Conservation (phyloP, 75 land plant genomes). For the Selaginella tamariscina region DNA sequence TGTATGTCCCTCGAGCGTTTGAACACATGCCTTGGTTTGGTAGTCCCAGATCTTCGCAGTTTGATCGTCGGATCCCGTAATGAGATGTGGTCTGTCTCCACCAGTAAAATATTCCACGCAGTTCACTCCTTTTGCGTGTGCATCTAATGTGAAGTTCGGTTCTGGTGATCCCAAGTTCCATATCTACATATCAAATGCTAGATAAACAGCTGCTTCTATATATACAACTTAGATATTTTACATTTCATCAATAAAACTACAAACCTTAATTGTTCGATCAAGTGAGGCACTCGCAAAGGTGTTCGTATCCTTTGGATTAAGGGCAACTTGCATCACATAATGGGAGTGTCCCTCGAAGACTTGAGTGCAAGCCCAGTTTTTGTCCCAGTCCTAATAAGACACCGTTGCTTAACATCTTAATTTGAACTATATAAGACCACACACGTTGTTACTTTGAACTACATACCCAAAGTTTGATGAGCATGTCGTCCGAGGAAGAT, state of each 20-base stretch:
- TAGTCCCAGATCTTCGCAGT: slow-evolving; percentile 96
- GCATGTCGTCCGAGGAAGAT: slow-evolving; percentile 97
- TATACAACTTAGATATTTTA: neutral
- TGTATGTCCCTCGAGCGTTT: slow-evolving; percentile 76
- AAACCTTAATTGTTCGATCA: slow-evolving; percentile 77
- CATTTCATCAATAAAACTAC: neutral
- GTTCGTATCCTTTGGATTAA: slow-evolving; percentile 86
- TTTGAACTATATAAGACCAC: too few species aligned
- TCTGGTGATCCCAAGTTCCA: slow-evolving; percentile 90
- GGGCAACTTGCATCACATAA: slow-evolving; percentile 96
- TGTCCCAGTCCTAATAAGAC: slow-evolving; percentile 99
- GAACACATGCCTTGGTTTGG: slow-evolving; percentile 76
- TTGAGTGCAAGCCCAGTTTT: slow-evolving; percentile 91
- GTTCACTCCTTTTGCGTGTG: slow-evolving; percentile 74
- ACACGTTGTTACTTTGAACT: too few species aligned
- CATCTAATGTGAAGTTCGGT: slow-evolving; percentile 82
- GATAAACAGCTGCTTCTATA: neutral
- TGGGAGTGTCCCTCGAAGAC: slow-evolving; percentile 96
- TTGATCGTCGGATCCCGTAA: slow-evolving; percentile 89
- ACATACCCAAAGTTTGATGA: slow-evolving; percentile 96
- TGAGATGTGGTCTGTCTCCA: slow-evolving; percentile 52
- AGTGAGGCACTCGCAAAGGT: slow-evolving; percentile 85
- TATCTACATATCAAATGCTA: slow-evolving; percentile 31
- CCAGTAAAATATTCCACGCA: slow-evolving; percentile 63
- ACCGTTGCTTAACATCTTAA: too few species aligned